Conservation (phyloP, 2,329 filamentous ascomycete genomes). For the Venturiaceae sp. region DNA sequence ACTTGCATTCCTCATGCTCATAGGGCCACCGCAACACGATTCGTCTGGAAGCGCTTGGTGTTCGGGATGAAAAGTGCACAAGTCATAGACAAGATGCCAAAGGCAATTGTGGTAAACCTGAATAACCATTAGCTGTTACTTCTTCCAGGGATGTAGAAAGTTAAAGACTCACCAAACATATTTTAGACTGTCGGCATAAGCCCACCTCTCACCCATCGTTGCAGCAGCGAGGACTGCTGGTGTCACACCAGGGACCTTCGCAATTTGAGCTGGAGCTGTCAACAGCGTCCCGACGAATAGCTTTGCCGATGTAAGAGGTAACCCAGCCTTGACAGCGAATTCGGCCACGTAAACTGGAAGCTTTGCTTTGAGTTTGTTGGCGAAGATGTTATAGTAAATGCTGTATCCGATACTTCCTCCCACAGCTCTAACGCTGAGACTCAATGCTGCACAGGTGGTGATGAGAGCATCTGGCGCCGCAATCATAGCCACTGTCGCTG, state of each 20-base stretch:
- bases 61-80: slow-evolving; percentile 4
- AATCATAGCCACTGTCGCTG: slow-evolving; percentile 19
- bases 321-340: slow-evolving; percentile 6
- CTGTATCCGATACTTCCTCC: slow-evolving; percentile 9
- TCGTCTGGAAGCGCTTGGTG: slow-evolving; percentile 10
- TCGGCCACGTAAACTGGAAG: slow-evolving; percentile 5
- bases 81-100: slow-evolving; percentile 7
- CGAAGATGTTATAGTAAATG: slow-evolving; percentile 11
- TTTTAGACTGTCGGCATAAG: slow-evolving; percentile 8
- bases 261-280: background rate
- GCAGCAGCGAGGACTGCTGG: slow-evolving; percentile 7
- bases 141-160: no score
- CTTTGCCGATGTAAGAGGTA: slow-evolving; percentile 4
- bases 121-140: background rate
- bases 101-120: slow-evolving; percentile 8
- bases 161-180: slow-evolving; percentile 10
- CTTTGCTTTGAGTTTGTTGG: slow-evolving; percentile 5
- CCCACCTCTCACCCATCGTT: slow-evolving; percentile 5
- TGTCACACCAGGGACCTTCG: slow-evolving; percentile 2
- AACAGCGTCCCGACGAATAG: slow-evolving; percentile 4
- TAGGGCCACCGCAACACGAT: slow-evolving; percentile 9
- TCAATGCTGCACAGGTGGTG: slow-evolving; percentile 16
- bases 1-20: background rate
- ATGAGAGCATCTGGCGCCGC: slow-evolving; percentile 20
- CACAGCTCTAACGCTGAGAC: slow-evolving; percentile 8